Conservation (phyloP, 2,329 filamentous ascomycete species). For the Beauveria sp. region DNA sequence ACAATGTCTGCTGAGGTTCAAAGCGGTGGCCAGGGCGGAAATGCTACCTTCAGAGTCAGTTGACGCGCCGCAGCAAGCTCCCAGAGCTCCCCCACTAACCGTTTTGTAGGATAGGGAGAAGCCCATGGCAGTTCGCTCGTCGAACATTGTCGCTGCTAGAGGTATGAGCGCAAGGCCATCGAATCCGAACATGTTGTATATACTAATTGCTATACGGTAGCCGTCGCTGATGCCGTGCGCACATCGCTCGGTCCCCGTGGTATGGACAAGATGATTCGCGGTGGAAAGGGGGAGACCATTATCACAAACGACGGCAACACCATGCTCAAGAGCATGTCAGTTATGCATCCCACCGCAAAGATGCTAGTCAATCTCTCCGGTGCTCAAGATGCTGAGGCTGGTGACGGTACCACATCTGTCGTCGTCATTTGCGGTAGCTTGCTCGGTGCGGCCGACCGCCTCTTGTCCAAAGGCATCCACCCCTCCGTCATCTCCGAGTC, state of each 20-base stretch:
- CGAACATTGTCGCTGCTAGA: slow-evolving; percentile 95
- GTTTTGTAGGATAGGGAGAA: slow-evolving; percentile 76
- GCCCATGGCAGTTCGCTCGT: slow-evolving; percentile 90
- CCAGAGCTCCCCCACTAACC: slow-evolving; percentile 31
- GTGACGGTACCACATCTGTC: slow-evolving; percentile 96
- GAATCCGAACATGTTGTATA: neutral
- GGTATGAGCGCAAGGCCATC: slow-evolving; percentile 42
- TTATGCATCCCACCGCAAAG: slow-evolving; percentile 98
- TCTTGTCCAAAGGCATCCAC: slow-evolving; percentile 90
- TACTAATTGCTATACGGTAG: slow-evolving; percentile 37
- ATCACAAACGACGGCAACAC: slow-evolving; percentile 99
- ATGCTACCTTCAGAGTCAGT: slow-evolving; percentile 51
- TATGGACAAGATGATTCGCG: slow-evolving; percentile 99
- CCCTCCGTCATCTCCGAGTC: slow-evolving; percentile 96
- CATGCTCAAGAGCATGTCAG: slow-evolving; percentile 98
- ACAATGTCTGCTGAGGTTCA: slow-evolving; percentile 32
- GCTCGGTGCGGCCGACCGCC: slow-evolving; percentile 83
- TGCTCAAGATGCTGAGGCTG: slow-evolving; percentile 95
- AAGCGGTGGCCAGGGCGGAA: slow-evolving; percentile 32
- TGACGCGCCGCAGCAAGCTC: slow-evolving; percentile 23
- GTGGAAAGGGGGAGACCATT: slow-evolving; percentile 91
- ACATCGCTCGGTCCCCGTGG: slow-evolving; percentile 93
- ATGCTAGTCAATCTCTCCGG: slow-evolving; percentile 98
- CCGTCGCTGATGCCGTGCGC: slow-evolving; percentile 94
- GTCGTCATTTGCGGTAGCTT: slow-evolving; percentile 96